Evolutionary conservation across 768 basidiomycete species (phyloP).

Genomic region (Jaapia argillacea): DNA sequence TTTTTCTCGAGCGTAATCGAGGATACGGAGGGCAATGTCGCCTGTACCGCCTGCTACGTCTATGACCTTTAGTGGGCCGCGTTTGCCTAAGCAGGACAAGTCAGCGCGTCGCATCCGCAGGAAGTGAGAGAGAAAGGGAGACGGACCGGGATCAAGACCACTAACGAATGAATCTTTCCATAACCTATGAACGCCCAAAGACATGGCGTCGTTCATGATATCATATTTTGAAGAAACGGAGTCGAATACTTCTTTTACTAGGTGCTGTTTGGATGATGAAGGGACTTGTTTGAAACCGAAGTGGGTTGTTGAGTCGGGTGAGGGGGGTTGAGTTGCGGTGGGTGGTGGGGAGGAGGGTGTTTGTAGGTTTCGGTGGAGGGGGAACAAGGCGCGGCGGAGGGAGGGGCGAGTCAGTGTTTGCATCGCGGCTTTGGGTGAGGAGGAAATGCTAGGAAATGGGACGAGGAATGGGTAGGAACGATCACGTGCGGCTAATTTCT

Average conservation of each 20-base stretch:
- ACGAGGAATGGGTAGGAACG: no score
- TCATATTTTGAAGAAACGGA: constrained; percentile 95
- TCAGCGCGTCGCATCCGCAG: no score
- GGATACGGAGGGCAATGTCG: constrained; percentile 89
- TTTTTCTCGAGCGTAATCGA: constrained; percentile 84
- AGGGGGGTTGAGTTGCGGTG: constrained; percentile 2
- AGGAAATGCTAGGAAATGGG: no score
- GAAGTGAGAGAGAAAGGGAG: no score
- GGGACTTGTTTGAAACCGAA: constrained; percentile 92
- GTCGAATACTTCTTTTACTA: constrained; percentile 91
- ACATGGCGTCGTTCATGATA: constrained; percentile 99
- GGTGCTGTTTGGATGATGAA: constrained; percentile 75
- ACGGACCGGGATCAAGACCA: constrained; percentile 58
- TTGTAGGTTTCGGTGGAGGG: constrained; percentile 10
- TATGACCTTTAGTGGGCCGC: constrained; percentile 69
- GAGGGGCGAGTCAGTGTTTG: no score
- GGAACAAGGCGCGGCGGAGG: no score
- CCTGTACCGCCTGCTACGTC: constrained; percentile 98
- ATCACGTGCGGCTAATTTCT: no score
- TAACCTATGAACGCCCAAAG: constrained; percentile 87
- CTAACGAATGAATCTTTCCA: constrained; percentile 94
- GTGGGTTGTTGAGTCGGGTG: constrained; percentile 56
- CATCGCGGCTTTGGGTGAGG: no score
- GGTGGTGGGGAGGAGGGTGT: constrained; percentile 4
- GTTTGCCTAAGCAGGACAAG: no score